These are phyloP conservation scores for Endogone sp. DNA, from an alignment of 192 early-diverging fungal species.

Conservation along the genomic window DNA sequence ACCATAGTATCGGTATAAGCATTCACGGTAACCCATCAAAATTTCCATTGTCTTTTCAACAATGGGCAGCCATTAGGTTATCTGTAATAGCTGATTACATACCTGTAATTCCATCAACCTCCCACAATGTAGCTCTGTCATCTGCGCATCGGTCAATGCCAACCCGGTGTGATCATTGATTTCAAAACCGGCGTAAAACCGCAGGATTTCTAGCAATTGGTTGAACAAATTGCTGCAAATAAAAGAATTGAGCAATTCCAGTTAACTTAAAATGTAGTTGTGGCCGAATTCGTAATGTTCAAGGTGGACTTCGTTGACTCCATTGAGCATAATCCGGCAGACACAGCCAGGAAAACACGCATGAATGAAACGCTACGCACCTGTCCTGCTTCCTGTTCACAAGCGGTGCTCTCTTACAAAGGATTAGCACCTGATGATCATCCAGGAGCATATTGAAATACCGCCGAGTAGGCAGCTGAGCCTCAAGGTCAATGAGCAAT, in stretches of 20 bases:
- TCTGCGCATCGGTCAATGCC: slow-evolving; percentile 62
- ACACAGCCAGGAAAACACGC: no score
- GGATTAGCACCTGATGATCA: slow-evolving; percentile 71
- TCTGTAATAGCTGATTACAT: not conserved
- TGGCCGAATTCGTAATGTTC: no score
- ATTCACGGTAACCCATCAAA: not conserved
- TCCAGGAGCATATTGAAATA: slow-evolving; percentile 75
- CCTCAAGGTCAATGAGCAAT: slow-evolving; percentile 81
- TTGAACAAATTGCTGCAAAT: slow-evolving; percentile 39
- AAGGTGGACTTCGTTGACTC: no score
- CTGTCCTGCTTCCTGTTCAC: slow-evolving; percentile 24
- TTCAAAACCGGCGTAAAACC: slow-evolving; percentile 72
- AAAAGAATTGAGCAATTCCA: no score
- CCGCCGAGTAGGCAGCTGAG: slow-evolving; percentile 91
- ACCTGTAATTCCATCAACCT: slow-evolving; percentile 66
- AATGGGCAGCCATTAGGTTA: no score
- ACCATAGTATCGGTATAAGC: not conserved
- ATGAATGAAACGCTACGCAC: no score
- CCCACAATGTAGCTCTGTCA: slow-evolving; percentile 57
- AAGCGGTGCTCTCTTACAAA: slow-evolving; percentile 45
- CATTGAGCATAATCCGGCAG: no score
- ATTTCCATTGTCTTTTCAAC: no score
- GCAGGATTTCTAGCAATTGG: slow-evolving; percentile 66
- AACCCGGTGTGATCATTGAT: slow-evolving; percentile 80
- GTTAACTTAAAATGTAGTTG: no score